Base-by-base conservation (phyloP, 208 protist genomes). In the Leishmania tropica region DNA sequence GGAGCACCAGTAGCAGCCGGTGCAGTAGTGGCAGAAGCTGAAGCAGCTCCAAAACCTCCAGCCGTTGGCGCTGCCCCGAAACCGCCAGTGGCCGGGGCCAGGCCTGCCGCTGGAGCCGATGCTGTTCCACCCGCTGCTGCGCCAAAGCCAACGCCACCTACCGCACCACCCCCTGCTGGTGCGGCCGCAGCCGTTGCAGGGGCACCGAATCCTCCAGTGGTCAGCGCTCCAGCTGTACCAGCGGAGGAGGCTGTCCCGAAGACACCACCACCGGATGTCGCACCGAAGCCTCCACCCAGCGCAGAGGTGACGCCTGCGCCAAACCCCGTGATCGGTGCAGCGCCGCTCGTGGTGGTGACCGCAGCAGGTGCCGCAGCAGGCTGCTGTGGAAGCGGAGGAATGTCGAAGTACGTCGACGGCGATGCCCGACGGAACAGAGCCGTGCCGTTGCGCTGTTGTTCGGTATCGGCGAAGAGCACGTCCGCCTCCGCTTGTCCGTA, bases 401-500 rank as follows among this genome's bases (percentile, higher is more conserved):
- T 83, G 71, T 87, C 84, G 42, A 87, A 88, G 73, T 81, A 77
- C 37, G 81, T 53, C 67, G 82, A 79, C 45, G 70, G 31, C 31
- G 78, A 80, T 37, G 79, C 81, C 42, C 87, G 79, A 37, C 75
- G 80, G 53, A 78, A 80, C 40, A 78, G 60, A 3, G 78, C 64
- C 74, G 77, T 73, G 78, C 83, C 75, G 54, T 80, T 86, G 83
- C 83, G 83, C 78, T 86, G 83, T 58, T 79, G 74, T 79, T 86
- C 78, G 13, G 81, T 86, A 78, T 81, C 81, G 28, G 85, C 83
- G 75, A 95, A 92, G 48, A 96, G 80, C 11, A 92, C 83, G 48
- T 92, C 87, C n/a, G 93, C 89, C 75, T 96, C 93, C 24, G 80
- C 87, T 42, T 90, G 76, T 62, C 93, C 91, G 84, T 94, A 96